A percentile compares a stretch with the other conserved stretches of the same genome.
Evolutionary conservation across 169 alveolate genomes (phyloP).

Genomic region (Amoebophrya sp.): DNA sequence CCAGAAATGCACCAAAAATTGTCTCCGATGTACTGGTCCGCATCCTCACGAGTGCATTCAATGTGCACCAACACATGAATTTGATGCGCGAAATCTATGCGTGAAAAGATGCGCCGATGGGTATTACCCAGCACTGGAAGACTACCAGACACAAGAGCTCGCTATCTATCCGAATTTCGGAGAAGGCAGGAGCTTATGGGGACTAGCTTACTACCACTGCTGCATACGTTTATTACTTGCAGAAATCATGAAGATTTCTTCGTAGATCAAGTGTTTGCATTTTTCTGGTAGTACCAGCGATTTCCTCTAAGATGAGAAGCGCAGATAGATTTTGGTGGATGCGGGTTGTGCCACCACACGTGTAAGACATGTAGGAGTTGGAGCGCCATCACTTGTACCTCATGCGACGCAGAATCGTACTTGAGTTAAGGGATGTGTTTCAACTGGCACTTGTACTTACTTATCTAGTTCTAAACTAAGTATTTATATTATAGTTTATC

Average conservation of each 20-base stretch:
- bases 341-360: conserved; percentile 1
- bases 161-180: not conserved
- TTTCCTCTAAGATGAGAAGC: too few species aligned
- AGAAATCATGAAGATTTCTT: too few species aligned
- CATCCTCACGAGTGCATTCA: not conserved
- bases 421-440: too few species aligned
- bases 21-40: not conserved
- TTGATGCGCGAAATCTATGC: not conserved
- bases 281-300: too few species aligned
- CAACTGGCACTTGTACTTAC: too few species aligned
- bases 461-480: too few species aligned
- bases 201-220: too few species aligned
- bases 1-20: not conserved
- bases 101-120: not conserved
- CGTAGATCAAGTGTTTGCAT: too few species aligned
- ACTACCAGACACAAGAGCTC: not conserved
- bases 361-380: not conserved
- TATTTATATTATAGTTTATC: too few species aligned
- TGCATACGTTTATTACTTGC: too few species aligned
- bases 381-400: not conserved
- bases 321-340: too few species aligned
- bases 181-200: too few species aligned
- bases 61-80: not conserved
- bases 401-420: not conserved
- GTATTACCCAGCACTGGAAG: not conserved